These are phyloP conservation scores for Heterococcus sp. DNA, from an alignment of 108 stramenopile species.

Conservation along the genomic window DNA sequence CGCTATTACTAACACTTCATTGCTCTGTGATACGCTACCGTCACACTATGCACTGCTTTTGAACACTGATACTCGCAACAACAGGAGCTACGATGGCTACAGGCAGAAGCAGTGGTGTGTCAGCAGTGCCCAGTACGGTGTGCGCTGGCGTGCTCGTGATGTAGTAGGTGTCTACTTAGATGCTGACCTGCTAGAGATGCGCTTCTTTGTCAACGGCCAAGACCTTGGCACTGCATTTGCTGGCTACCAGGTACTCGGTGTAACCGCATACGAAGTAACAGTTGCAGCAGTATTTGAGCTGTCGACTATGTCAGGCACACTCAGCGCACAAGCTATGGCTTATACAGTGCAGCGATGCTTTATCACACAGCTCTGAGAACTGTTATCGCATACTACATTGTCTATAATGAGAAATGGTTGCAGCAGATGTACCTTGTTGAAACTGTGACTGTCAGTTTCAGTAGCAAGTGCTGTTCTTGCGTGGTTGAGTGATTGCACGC, in stretches of 20 bases:
- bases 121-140: slow-evolving; percentile 43
- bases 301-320: no score
- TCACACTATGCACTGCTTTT: neutral
- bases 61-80: neutral
- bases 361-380: neutral
- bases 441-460: no score
- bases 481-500: no score
- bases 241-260: slow-evolving; percentile 14
- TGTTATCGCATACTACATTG: no score
- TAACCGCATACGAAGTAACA: neutral
- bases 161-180: slow-evolving; percentile 55
- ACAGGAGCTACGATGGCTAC: slow-evolving; percentile 55
- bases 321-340: neutral
- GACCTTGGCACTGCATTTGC: slow-evolving; percentile 55
- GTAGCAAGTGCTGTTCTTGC: no score
- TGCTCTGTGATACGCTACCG: neutral
- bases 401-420: no score
- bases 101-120: slow-evolving; percentile 49
- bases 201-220: slow-evolving; percentile 52
- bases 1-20: neutral
- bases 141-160: slow-evolving; percentile 53
- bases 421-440: no score
- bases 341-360: neutral
- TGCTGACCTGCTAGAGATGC: slow-evolving; percentile 30
- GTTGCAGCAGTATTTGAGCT: neutral